phyloP scores from a whole-genome alignment of 1,139 yeast genomes.

The Candida sp. region DNA sequence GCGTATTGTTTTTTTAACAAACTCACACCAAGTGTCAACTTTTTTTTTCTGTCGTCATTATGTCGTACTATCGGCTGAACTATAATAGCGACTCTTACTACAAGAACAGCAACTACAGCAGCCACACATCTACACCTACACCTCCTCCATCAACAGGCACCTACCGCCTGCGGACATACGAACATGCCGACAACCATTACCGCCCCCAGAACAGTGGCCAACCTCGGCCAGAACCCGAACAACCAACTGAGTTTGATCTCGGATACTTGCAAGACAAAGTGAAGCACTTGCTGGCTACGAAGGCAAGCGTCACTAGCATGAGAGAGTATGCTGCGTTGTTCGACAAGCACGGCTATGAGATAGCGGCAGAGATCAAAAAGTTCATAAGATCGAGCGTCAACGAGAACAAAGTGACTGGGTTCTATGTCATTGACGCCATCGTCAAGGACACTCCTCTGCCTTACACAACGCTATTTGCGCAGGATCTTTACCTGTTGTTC shows the following conservation, averaged over 20 bases:
- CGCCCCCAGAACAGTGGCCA: no score
- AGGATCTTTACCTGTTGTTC: conserved; percentile 36
- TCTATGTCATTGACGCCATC: conserved; percentile 47
- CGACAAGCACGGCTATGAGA: conserved; percentile 17
- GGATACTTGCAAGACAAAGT: no score
- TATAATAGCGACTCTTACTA: neutral
- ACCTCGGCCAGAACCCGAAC: no score
- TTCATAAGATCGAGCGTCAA: conserved; percentile 42
- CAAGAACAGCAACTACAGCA: neutral
- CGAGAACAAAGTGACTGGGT: conserved; percentile 39
- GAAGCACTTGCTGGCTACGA: no score
- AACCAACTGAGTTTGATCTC: no score
- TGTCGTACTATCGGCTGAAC: neutral
- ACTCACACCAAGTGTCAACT: no score
- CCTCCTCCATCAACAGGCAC: no score
- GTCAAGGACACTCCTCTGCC: conserved; percentile 50
- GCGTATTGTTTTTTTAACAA: no score
- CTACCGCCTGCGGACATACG: no score
- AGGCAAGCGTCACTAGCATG: no score
- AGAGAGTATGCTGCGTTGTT: neutral
- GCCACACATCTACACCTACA: neutral
- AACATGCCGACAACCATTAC: no score
- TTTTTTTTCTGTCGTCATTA: no score
- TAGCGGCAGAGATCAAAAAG: conserved; percentile 36
- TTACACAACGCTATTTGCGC: conserved; percentile 41